Percentiles rank a stretch among this genome's conserved stretches.
These are phyloP conservation scores for Coemansia furcata DNA, from an alignment of 192 early-diverging fungal species.

Conservation along the genomic window DNA sequence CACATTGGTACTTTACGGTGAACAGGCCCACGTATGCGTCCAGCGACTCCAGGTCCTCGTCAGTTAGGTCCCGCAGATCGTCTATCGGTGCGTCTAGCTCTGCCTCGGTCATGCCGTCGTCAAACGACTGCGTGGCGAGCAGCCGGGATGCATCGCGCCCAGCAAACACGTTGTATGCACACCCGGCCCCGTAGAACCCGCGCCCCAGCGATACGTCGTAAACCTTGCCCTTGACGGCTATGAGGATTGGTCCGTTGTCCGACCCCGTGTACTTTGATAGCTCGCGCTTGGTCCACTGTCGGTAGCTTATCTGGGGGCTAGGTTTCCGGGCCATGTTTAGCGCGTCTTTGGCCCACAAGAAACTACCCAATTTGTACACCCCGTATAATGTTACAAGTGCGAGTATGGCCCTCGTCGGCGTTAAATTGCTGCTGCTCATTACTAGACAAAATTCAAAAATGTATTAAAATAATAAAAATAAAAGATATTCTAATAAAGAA, in stretches of 20 bases:
- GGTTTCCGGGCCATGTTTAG: constrained; percentile 18
- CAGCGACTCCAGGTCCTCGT: constrained; percentile 71
- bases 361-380: constrained; percentile 5
- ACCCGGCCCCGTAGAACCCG: constrained; percentile 88
- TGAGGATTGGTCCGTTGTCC: constrained; percentile 61
- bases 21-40: constrained; percentile 79
- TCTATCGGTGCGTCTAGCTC: constrained; percentile 73
- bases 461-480: neutral
- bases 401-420: constrained; percentile 8
- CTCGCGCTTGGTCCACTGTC: constrained; percentile 44
- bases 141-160: constrained; percentile 92
- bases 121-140: constrained; percentile 88
- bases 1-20: constrained; percentile 70
- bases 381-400: constrained; percentile 22
- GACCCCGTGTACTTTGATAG: constrained; percentile 27
- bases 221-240: constrained; percentile 81
- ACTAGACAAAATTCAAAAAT: neutral
- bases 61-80: constrained; percentile 67
- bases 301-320: constrained; percentile 1
- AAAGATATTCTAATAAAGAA: constrained; percentile 1
- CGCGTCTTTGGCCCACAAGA: constrained; percentile 33
- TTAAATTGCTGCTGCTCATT: neutral
- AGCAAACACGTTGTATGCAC: constrained; percentile 92
- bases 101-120: constrained; percentile 67
- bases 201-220: constrained; percentile 85